phyloP scores from a whole-genome alignment of 495 filamentous ascomycete species.

The Annulohypoxylon bovei region DNA sequence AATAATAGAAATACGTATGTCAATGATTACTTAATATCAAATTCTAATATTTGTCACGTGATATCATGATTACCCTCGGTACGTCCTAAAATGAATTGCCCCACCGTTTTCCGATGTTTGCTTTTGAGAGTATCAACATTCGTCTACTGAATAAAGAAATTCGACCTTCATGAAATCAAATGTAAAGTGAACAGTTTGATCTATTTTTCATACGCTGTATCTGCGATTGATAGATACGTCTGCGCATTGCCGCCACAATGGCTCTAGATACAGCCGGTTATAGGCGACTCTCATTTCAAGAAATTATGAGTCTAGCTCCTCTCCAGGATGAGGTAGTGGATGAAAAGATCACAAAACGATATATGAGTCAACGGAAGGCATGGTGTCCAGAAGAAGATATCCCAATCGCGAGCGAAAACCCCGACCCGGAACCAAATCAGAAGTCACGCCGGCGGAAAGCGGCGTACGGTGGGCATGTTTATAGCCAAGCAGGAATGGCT shows the following conservation, averaged over 20 bases:
- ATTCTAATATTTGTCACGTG: not conserved
- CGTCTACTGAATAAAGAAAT: not conserved
- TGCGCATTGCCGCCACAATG: not conserved
- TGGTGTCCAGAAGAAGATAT: slow-evolving; percentile 48
- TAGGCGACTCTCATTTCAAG: slow-evolving; percentile 51
- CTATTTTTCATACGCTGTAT: not conserved
- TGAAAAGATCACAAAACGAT: slow-evolving; percentile 41
- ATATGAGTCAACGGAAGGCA: slow-evolving; percentile 50
- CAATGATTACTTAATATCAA: too few relatives aligned
- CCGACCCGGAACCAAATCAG: slow-evolving; percentile 3
- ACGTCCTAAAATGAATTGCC: not conserved
- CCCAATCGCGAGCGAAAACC: not conserved
- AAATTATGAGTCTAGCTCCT: slow-evolving; percentile 48
- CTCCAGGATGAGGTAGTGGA: slow-evolving; percentile 41
- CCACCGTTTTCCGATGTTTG: not conserved
- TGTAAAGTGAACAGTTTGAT: not conserved
- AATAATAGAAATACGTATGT: too few relatives aligned
- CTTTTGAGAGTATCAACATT: not conserved
- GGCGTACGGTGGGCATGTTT: slow-evolving; percentile 74
- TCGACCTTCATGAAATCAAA: not conserved
- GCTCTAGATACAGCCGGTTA: not conserved
- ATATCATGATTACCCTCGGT: not conserved
- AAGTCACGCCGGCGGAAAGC: slow-evolving; percentile 12
- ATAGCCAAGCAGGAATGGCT: slow-evolving; percentile 70
- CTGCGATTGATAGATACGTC: not conserved